Base-by-base conservation (phyloP, 1,284 basidiomycete species). In the Ceratobasidium sp. region DNA sequence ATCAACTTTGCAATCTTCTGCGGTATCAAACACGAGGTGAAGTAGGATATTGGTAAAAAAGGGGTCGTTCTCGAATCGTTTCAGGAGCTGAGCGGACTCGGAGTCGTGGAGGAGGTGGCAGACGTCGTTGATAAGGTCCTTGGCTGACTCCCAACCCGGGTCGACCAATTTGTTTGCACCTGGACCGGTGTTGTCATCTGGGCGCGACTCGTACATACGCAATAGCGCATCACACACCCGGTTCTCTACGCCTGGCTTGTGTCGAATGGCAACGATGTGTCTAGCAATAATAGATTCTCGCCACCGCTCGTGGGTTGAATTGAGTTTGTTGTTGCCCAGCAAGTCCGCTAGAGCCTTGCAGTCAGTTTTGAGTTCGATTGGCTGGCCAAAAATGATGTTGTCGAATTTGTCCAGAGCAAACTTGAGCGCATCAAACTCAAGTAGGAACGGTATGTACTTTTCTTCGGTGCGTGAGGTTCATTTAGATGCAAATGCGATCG, bases 401-500 rank as follows among this genome's bases (percentile, higher is more conserved):
- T n/a, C n/a, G n/a, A n/a, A n/a, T n/a, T n/a, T n/a, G n/a, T n/a
- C n/a, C n/a, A n/a, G n/a, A n/a, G n/a, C n/a, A n/a, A n/a, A n/a
- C n/a, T n/a, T n/a, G n/a, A n/a, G n/a, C n/a, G n/a, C n/a, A n/a
- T n/a, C n/a, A n/a, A n/a, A n/a, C n/a, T n/a, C n/a, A n/a, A n/a
- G n/a, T n/a, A n/a, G n/a, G n/a, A n/a, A n/a, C n/a, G n/a, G n/a
- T n/a, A n/a, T n/a, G n/a, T n/a, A n/a, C n/a, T n/a, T n/a, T n/a
- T n/a, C n/a, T n/a, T n/a, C n/a, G n/a, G n/a, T n/a, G n/a, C n/a
- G n/a, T n/a, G n/a, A n/a, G n/a, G n/a, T n/a, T n/a, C n/a, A n/a
- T n/a, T n/a, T n/a, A n/a, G n/a, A n/a, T n/a, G n/a, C n/a, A n/a
- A 75, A 52, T 76, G 75, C 67, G 23, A 77, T 72, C 4, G 76